These are phyloP conservation scores for Canavalia ensiformis DNA, from an alignment of 306 rosid genomes.

Conservation along the genomic window DNA sequence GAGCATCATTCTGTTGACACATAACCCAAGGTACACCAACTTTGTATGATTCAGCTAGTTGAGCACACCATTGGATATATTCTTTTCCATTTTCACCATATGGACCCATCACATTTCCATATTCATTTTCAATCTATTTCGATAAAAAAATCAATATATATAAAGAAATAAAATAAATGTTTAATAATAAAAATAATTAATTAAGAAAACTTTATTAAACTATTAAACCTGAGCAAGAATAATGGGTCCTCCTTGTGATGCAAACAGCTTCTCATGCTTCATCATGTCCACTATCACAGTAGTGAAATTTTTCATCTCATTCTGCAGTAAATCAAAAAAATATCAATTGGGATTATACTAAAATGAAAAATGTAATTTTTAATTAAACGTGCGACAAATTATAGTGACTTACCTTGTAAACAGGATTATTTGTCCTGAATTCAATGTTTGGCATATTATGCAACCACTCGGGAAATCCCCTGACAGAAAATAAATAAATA, in stretches of 20 bases:
- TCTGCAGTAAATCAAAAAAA: not conserved
- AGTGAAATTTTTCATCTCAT: conserved; percentile 48
- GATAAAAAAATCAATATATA: not conserved
- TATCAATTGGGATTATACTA: not conserved
- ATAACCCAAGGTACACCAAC: conserved; percentile 58
- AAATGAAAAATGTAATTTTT: too few species aligned
- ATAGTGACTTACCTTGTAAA: conserved; percentile 42
- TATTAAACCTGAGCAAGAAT: conserved; percentile 54
- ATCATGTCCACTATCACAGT: conserved; percentile 47
- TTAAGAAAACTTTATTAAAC: not conserved
- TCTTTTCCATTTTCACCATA: conserved; percentile 47
- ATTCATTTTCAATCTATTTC: conserved; percentile 59
- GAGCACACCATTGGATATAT: conserved; percentile 56
- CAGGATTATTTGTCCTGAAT: conserved; percentile 52
- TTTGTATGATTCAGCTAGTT: conserved; percentile 45
- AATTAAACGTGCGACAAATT: too few species aligned
- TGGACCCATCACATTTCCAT: conserved; percentile 48
- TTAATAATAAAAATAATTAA: not conserved
- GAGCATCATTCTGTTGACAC: conserved; percentile 54
- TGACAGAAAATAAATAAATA: not conserved
- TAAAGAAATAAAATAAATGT: not conserved
- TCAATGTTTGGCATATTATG: conserved; percentile 49
- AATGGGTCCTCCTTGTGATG: conserved; percentile 61
- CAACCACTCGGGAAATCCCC: conserved; percentile 68
- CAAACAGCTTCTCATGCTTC: conserved; percentile 49